Evolutionary conservation across 352 stramenopile species (phyloP), one percentile per base, ranked within the genome.

Genomic region (Saprolegnia diclina): DNA sequence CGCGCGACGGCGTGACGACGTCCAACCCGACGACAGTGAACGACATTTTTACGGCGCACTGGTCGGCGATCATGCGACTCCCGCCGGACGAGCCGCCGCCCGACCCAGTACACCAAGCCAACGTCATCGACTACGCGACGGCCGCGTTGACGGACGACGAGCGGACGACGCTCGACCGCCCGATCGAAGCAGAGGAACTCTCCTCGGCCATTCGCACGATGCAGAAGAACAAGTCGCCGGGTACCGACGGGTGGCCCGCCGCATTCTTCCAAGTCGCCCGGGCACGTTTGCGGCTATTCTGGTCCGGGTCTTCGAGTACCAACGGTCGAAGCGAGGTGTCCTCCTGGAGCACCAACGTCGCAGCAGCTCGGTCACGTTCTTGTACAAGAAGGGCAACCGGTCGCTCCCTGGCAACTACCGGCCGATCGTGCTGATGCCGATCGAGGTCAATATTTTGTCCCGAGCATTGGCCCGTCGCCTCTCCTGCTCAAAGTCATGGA

Each of bases 351-450:
- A 65, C 0, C 74, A 77, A 44, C 55, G 71, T 19, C 72, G 70
- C 55, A 45, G 7, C 38, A 72, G 67, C 0, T 35, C 45, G 0
- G 65, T 77, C n/a, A 52, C 35, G 4, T 53, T 79, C 13, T 53
- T 79, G 7, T 65, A 74, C 61, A 75, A 75, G 59, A 65, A 72
- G 16, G 53, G 74, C 0, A 53, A 40, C 1, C 56, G 68, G 0
- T 35, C 29, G 0, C 56, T 66, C 1, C 71, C 69, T 0, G 62
- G 56, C n/a, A 78, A 78, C 62, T 76, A 64, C 46, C 62, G 63
- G 11, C 71, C 71, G 10, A 73, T 74, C 19, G 38, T 71, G 21
- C 67, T 79, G 14, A 69, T 79, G 65, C 61, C 57, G 10, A 71
- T 76, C 32, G 74, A 76, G 29, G 42, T n/a, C n/a, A n/a, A n/a